phyloP scores from a whole-genome alignment of 371 early-diverging fungal genomes.

The Mortierella sp. region DNA sequence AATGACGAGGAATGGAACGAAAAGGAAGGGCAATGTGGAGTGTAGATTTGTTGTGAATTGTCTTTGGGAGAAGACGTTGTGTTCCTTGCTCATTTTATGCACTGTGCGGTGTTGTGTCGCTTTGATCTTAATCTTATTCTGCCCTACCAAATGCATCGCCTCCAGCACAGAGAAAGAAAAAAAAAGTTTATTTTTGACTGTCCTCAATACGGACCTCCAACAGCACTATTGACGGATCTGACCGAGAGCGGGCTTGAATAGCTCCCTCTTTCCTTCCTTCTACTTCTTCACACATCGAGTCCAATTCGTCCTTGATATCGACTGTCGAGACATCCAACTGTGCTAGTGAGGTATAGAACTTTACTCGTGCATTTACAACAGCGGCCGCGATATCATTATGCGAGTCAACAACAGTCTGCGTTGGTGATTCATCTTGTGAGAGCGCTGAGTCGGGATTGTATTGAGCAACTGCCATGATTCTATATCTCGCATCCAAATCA shows the following conservation, averaged over 20 bases:
- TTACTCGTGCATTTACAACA: conserved; percentile 18
- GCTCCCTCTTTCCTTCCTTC: conserved; percentile 7
- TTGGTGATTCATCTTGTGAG: not conserved
- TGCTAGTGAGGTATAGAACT: conserved; percentile 21
- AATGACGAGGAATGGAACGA: not conserved
- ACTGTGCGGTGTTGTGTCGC: no score
- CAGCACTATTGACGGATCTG: conserved; percentile 20
- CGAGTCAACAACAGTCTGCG: conserved; percentile 12
- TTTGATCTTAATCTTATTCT: no score
- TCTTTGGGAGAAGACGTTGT: not conserved
- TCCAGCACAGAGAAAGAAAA: no score
- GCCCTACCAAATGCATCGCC: no score
- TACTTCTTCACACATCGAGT: not conserved
- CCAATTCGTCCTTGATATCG: conserved; percentile 27
- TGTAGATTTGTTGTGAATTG: no score
- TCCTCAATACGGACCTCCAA: conserved; percentile 29
- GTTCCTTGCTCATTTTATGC: no score
- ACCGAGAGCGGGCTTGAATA: conserved; percentile 30
- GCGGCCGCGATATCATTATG: conserved; percentile 25
- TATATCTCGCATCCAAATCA: conserved; percentile 11
- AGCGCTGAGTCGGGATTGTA: not conserved
- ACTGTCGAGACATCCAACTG: conserved; percentile 13
- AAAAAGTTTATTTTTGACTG: not conserved
- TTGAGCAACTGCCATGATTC: conserved; percentile 4
- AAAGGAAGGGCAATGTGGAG: no score